These are phyloP conservation scores for Peronospora farinosa DNA, from an alignment of 352 stramenopile genomes.

Conservation along the genomic window DNA sequence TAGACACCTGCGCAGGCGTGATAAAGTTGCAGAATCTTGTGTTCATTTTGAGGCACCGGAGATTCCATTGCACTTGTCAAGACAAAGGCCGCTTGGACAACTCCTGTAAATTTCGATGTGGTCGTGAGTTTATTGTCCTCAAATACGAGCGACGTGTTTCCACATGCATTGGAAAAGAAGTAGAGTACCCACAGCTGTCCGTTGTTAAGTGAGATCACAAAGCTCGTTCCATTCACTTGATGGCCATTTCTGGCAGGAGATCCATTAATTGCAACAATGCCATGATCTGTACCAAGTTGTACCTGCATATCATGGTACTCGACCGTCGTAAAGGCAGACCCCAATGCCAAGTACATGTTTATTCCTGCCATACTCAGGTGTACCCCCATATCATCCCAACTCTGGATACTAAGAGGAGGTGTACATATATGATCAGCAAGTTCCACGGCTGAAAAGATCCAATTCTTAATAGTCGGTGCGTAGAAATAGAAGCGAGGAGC, in stretches of 20 bases:
- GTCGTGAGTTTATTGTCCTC: conserved; percentile 51
- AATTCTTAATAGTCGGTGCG: conserved; percentile 64
- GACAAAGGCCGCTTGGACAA: conserved; percentile 64
- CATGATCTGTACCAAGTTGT: conserved; percentile 59
- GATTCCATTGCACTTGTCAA: conserved; percentile 31
- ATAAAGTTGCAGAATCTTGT: conserved; percentile 53
- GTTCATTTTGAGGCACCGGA: conserved; percentile 19
- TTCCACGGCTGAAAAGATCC: conserved; percentile 59
- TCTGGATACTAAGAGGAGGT: conserved; percentile 40
- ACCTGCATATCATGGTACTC: conserved; percentile 61
- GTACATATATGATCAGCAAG: conserved; percentile 15
- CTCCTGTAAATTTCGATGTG: conserved; percentile 42
- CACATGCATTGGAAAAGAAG: conserved; percentile 36
- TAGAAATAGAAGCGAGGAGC: conserved; percentile 85
- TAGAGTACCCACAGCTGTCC: conserved; percentile 68
- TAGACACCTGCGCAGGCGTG: conserved; percentile 52
- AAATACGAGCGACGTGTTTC: conserved; percentile 30
- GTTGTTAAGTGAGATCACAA: conserved; percentile 71
- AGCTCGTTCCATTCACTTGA: conserved; percentile 35
- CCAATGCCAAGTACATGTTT: conserved; percentile 57
- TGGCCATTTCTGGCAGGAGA: conserved; percentile 28
- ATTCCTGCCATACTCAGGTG: conserved; percentile 39
- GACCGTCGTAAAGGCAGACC: conserved; percentile 74
- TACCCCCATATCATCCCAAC: conserved; percentile 74
- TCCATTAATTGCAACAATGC: conserved; percentile 52